Base-by-base conservation (phyloP, 805 yeast genomes). In the Cyberlindnera saturnus region DNA sequence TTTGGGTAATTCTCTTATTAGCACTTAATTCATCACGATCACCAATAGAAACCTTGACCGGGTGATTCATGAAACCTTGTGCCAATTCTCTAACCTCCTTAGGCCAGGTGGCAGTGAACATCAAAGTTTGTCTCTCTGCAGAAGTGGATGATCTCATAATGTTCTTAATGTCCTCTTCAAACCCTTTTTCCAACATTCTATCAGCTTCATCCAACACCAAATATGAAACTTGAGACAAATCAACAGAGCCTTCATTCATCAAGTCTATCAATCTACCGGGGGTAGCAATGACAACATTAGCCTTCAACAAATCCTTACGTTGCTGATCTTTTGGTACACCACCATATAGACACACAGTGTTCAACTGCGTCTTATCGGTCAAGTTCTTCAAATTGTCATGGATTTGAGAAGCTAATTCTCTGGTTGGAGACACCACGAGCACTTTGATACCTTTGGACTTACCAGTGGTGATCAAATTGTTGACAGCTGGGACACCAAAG, bases 31-130 rank as follows among this genome's bases (percentile, higher is more conserved):
- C 98, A 61, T 91, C 97, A 51, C 95, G 79, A 64, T 93, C 85
- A 57, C 99, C 99, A 60, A 93, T 85, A 35, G 93, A 81, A 34
- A 93, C 86, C 64, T 86, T 89, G 39, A 88, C 87, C n/a, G 97
- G 95, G 13, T 63, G 57, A 18, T 74, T 77, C 95, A 93, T 86
- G 66, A 84, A 93, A 6, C 84, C 76, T 16, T 80, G 61, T 8
- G 99, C 99, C 49, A 93, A 74, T 50, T 88, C 95, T 60, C 98
- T 82, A 31, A 93, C 98, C 67, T 91, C 96, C 56, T 86, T 86
- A n/a, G 99, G 99, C 99, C 99, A 93, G 1, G 99, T 93, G n/a
- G 99, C 99, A 9, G 99, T 91, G 67, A 93, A 93, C 98, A 93
- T 93, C 50, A 93, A 73, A 0, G 99, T 93, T 66, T 91, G 98